These are phyloP conservation scores for Fusarium ambrosium DNA, from an alignment of 2,329 filamentous ascomycete genomes.

Conservation along the genomic window DNA sequence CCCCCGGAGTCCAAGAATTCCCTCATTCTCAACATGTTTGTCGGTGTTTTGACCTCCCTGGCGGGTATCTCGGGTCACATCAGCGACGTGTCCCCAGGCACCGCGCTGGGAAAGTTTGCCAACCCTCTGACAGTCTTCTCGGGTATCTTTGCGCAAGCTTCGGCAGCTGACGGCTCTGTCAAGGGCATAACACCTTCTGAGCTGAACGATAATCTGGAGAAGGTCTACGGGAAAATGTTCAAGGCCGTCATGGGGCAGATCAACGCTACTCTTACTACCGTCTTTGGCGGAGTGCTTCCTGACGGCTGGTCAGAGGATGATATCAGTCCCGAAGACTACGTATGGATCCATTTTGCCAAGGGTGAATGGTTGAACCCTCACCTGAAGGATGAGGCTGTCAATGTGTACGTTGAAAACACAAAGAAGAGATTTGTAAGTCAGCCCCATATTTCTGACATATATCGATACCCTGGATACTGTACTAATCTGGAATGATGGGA, in stretches of 20 bases:
- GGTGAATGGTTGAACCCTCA: conserved; percentile 20
- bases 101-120: background rate
- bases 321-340: background rate
- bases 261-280: background rate
- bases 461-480: background rate
- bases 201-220: conserved; percentile 10
- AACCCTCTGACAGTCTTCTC: conserved; percentile 13
- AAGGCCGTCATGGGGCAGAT: conserved; percentile 12
- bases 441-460: background rate
- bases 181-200: background rate
- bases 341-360: conserved; percentile 9
- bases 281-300: conserved; percentile 7
- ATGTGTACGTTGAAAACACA: background rate
- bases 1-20: conserved; percentile 13
- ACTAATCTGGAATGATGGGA: background rate
- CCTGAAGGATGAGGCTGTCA: background rate
- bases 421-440: background rate
- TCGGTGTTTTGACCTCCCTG: conserved; percentile 24
- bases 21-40: conserved; percentile 28
- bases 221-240: conserved; percentile 20
- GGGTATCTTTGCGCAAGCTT: conserved; percentile 1
- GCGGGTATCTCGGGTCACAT: conserved; percentile 7
- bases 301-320: background rate
- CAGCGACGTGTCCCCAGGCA: background rate
- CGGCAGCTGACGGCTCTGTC: background rate